phyloP scores from a whole-genome alignment of 2,329 filamentous ascomycete species.

The Mycocentrospora acerina region DNA sequence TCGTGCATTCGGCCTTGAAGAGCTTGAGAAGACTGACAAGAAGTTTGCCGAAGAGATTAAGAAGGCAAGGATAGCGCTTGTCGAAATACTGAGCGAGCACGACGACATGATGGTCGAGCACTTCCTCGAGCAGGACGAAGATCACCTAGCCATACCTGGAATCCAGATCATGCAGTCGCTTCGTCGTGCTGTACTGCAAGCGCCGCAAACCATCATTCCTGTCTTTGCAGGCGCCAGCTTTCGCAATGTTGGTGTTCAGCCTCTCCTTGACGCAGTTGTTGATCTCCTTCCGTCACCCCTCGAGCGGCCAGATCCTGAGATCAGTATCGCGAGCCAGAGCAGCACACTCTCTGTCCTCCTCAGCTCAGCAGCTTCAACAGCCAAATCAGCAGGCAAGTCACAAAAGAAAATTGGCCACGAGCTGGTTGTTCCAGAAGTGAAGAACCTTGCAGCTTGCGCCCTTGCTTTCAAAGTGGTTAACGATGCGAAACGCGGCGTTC shows the following conservation, averaged over 20 bases:
- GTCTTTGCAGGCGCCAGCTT: constrained; percentile 92
- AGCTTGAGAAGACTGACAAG: constrained; percentile 54
- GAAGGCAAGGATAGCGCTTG: constrained; percentile 71
- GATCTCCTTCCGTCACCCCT: constrained; percentile 82
- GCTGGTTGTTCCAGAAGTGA: constrained; percentile 40
- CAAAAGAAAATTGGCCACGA: constrained; percentile 6
- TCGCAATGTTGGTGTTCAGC: constrained; percentile 90
- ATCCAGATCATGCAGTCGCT: constrained; percentile 71
- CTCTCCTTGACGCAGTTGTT: constrained; percentile 82
- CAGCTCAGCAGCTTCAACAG: constrained; percentile 31
- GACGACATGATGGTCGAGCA: constrained; percentile 84
- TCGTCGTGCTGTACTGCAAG: constrained; percentile 67
- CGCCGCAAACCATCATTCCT: constrained; percentile 74
- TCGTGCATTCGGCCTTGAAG: constrained; percentile 56
- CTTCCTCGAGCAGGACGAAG: constrained; percentile 76
- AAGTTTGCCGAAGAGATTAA: constrained; percentile 66
- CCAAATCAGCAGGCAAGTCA: constrained; percentile 16
- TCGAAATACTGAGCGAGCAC: constrained; percentile 84
- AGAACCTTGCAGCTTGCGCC: constrained; percentile 68
- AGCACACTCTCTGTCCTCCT: constrained; percentile 55
- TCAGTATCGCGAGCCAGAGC: constrained; percentile 63
- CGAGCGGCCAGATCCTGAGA: constrained; percentile 76
- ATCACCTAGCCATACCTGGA: constrained; percentile 67
- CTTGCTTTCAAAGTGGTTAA: constrained; percentile 92
- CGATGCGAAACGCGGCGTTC: constrained; percentile 78